Evolutionary conservation across 2,329 filamentous ascomycete species (phyloP), one percentile per base, ranked within the genome.

Genomic region (Clonostachys chloroleuca): DNA sequence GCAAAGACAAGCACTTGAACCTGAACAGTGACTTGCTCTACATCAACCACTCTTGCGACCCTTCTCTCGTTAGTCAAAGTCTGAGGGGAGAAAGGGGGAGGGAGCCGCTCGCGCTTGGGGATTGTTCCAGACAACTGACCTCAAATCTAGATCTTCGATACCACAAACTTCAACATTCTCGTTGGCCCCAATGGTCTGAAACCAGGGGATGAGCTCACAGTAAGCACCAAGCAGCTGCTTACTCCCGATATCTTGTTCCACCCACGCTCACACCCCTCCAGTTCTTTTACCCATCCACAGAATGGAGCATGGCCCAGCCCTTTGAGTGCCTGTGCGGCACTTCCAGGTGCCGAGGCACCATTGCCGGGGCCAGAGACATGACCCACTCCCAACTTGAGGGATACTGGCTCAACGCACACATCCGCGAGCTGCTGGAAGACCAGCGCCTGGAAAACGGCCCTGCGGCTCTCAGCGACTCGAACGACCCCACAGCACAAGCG

Each of bases 231-330:
- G 34, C 9, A 9, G 12, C 24, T 13, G 7, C 5, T 18, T n/a
- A 17, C 34, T 16, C 12, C 18, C 40, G 12, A 36, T 8, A 12
- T 39, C 13, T 34, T 9, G 5, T 40, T 17, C 39, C 37, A n/a
- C 30, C 41, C n/a, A 12, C 12, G 36, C 14, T 39, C 36, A 40
- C 16, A 34, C 37, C 33, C 17, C 41, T 14, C 6, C 45, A 80
- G 60, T 89, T 88, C 69, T 89, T 89, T 67, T 89, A 89, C 56
- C 84, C 86, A 5, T 87, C 82, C 46, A 88, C 84, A 2, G 86
- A 89, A 65, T 89, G 84, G 84, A 58, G 73, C 57, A 88, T 89
- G 85, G 80, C 81, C 34, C 85, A 89, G 69, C 75, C 83, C 5
- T 89, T 89, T 59, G 67, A 77, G 50, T 89, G 86, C 61, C 69